These are phyloP conservation scores for Picea abies DNA, from an alignment of 83 land plant species.

Conservation along the genomic window DNA sequence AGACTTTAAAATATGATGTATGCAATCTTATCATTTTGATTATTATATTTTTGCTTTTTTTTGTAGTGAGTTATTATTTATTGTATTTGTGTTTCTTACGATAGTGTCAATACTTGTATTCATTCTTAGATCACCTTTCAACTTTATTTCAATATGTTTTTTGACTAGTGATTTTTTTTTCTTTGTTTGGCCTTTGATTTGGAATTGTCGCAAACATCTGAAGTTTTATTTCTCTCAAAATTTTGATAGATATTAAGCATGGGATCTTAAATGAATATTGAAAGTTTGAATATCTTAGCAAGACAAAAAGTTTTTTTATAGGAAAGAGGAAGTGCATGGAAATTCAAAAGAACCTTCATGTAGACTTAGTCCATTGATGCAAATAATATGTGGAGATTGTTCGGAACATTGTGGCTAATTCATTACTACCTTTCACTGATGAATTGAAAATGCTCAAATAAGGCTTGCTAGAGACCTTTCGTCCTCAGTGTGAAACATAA, in stretches of 20 bases:
- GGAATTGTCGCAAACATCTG: neutral
- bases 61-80: neutral
- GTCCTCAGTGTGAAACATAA: no score
- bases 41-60: neutral
- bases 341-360: no score
- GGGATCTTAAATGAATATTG: neutral
- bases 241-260: slow-evolving; percentile 1
- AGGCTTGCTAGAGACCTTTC: no score
- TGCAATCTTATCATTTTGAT: slow-evolving; percentile 8
- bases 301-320: neutral
- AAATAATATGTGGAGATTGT: no score
- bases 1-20: slow-evolving; percentile 92
- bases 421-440: no score
- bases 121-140: neutral
- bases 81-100: neutral
- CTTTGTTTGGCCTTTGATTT: neutral
- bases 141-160: neutral
- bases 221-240: neutral
- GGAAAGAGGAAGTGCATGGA: no score
- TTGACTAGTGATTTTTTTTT: neutral
- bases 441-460: no score
- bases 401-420: no score
- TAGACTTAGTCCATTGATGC: no score
- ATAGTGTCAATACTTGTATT: neutral
- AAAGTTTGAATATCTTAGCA: neutral